Evolutionary conservation across 129 eudicot species (phyloP), one percentile per base, ranked within the genome.

Genomic region (Scalesia atractyloides): DNA sequence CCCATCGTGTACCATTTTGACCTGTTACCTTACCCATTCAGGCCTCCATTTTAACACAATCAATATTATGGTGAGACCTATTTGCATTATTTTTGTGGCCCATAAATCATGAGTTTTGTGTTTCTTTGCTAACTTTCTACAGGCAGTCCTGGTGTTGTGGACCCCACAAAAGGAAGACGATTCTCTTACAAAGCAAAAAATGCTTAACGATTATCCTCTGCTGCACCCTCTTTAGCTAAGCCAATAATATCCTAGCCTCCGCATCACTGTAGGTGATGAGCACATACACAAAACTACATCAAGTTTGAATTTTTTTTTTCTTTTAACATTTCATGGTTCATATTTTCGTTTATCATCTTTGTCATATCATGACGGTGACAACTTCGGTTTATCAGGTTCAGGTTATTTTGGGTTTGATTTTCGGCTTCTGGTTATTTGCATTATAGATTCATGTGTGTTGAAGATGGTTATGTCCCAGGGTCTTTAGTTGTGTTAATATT

Each of bases 81-180:
- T 37, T 37, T 37, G 43, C 43, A 37, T 37, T 37, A 37, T 0
- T 37, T 37, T 37, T 37, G 6, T 37, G 43, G 43, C 43, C 43
- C 43, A 37, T 18, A 57, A 57, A 24, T 57, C 3, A 22, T 12
- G 36, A 39, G 63, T 57, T 20, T 57, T 37, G 0, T 57, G 60
- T 53, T 53, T 53, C 26, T 53, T 53, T 2, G 11, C 12, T 22
- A 53, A 5, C 44, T 39, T 39, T 4, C 18, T 18, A 17, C 88
- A 89, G 98, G 98, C 96, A 7, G 98, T 87, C 17, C 95, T 85
- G 84, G 90, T 92, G 64, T 71, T 92, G 22, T 92, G 96, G 98
- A 92, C 98, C 56, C 98, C 96, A 6, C 96, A 92, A 77, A 82
- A 83, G 22, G 95, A 92, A 84, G 84, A 80, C 4, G 98, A 89